Evolutionary conservation across 1,284 basidiomycete genomes (phyloP), one percentile per base, ranked within the genome.

Genomic region (Pyrrhoderma noxium): DNA sequence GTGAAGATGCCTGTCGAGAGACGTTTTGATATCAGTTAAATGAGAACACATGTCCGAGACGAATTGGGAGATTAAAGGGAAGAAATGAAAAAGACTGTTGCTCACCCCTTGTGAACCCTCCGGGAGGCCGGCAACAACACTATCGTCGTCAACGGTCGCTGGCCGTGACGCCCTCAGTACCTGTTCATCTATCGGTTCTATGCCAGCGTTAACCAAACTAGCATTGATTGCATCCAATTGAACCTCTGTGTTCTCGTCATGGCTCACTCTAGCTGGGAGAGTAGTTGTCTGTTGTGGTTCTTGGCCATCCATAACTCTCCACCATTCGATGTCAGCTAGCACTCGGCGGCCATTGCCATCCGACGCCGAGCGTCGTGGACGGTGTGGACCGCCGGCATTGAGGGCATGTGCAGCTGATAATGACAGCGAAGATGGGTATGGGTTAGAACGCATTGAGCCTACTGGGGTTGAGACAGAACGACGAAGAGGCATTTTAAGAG

Each of bases 321-420:
- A 89, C 86, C 86, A 89, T 64, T 87, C 85, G 60, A 89, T 82
- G 69, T 89, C 85, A 37, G 84, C 85, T 54, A 89, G 74, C 56
- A 89, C 84, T 58, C 85, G 75, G 25, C 53, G 49, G 58, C 66
- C 71, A 57, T 62, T 65, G 25, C 75, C 77, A 59, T 84, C 79
- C 23, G 80, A 80, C 18, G 82, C 39, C 8, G 31, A 14, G 16
- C 57, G 47, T 43, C 45, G 49, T 53, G 34, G 35, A 46, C 43
- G 55, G 19, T 22, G 35, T 34, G 38, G 38, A 22, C 21, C 27
- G 11, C 34, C 55, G 34, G 27, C 47, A 36, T 35, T 45, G 50
- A 45, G 45, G 13, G 49, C 35, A 45, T 46, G 35, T 16, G 53
- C 21, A 25, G 51, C 38, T n/a, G 58, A 56, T 46, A 52, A 44